A percentile compares a stretch with the other conserved stretches of the same genome.
phyloP scores from a whole-genome alignment of 257 asterid genomes.

The Solanum bulbocastanum region DNA sequence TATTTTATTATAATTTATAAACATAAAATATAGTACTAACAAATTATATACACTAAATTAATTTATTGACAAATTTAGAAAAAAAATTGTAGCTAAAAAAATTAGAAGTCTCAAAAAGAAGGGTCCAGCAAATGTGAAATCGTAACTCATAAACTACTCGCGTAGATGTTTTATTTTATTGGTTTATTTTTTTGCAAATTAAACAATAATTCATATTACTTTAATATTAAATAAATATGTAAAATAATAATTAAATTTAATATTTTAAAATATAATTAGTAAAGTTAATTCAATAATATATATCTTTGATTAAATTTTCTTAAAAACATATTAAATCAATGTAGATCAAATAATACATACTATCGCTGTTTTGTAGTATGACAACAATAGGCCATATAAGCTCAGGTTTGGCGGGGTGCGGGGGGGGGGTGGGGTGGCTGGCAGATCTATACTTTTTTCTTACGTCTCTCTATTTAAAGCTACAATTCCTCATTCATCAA shows the following conservation, averaged over 20 bases:
- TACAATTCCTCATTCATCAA: not conserved
- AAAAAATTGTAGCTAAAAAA: not conserved
- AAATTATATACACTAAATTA: too few relatives aligned
- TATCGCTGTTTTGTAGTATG: not conserved
- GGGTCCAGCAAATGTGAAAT: conserved; percentile 7
- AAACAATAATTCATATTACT: too few relatives aligned
- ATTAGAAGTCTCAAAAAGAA: not conserved
- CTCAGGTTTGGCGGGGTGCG: conserved; percentile 4
- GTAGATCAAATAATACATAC: not conserved
- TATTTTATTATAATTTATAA: too few relatives aligned
- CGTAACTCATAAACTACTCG: not conserved
- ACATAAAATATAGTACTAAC: too few relatives aligned
- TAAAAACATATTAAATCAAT: not conserved
- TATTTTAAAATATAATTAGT: too few relatives aligned
- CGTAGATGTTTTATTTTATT: too few relatives aligned
- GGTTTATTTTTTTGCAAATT: not conserved
- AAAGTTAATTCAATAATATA: too few relatives aligned
- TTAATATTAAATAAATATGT: too few relatives aligned
- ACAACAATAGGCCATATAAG: not conserved
- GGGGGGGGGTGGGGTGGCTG: conserved; percentile 25
- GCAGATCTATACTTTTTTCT: conserved; percentile 32
- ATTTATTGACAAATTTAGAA: too few relatives aligned
- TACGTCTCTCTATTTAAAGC: not conserved
- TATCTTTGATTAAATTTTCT: too few relatives aligned
- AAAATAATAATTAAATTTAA: too few relatives aligned